Conservation (phyloP, 331 rosid genomes). For the Quercus tomentella region DNA sequence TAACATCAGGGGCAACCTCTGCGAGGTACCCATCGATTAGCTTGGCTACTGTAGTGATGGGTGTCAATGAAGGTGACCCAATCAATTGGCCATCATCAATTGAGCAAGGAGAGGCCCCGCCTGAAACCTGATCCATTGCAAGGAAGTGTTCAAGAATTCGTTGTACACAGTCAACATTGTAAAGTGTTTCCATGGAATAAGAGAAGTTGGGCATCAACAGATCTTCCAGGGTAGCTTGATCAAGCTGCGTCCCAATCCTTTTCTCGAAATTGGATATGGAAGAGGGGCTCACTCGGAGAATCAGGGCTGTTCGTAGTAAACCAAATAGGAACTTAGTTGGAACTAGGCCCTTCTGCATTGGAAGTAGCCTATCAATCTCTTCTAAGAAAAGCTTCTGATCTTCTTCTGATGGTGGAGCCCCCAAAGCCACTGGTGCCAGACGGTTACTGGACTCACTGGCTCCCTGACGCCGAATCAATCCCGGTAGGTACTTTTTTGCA, state of each 20-base stretch:
- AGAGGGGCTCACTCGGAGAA: constrained; percentile 62
- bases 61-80: constrained; percentile 92
- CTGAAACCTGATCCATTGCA: constrained; percentile 70
- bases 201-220: constrained; percentile 96
- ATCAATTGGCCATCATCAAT: constrained; percentile 81
- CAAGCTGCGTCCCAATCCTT: constrained; percentile 89
- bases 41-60: constrained; percentile 89
- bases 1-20: constrained; percentile 98
- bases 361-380: constrained; percentile 73
- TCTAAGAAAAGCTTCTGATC: constrained; percentile 79
- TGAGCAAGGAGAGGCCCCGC: constrained; percentile 79
- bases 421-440: constrained; percentile 46
- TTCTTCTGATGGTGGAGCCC: constrained; percentile 73
- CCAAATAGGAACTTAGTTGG: constrained; percentile 79
- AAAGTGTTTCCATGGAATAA: constrained; percentile 92
- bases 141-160: constrained; percentile 88
- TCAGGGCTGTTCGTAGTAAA: constrained; percentile 85
- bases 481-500: constrained; percentile 81
- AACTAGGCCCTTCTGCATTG: constrained; percentile 74
- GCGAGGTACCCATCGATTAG: constrained; percentile 96
- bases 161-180: constrained; percentile 93
- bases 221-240: constrained; percentile 92
- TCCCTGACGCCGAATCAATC: constrained; percentile 75
- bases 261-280: constrained; percentile 82
- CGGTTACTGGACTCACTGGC: constrained; percentile 57